Evolutionary conservation across 768 basidiomycete genomes (phyloP), one percentile per base, ranked within the genome.

Genomic region (Solioccasus polychromus): DNA sequence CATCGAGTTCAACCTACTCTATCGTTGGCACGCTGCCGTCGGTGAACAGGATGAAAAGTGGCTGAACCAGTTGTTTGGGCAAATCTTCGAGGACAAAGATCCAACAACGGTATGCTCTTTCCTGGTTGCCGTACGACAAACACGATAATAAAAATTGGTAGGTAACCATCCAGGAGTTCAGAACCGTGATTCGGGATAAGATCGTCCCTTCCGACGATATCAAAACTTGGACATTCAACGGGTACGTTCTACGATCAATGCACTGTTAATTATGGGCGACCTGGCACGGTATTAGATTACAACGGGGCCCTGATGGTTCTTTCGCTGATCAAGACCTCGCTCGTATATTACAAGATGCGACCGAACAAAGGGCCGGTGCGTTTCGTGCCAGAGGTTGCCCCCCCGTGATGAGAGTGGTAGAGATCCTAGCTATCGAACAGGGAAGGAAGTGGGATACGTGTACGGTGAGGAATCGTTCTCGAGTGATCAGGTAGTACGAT

Each of bases 351-450:
- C 80, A 82, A 35, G 63, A 78, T 50, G 79, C 84, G 7, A 88
- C 82, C 1, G 75, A 77, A 32, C 64, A 64, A 23, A 67, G 72
- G 9, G 84, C 86, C 0, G 75, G 76, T 20, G 78, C 85, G 1
- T 90, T 79, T 67, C 71, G 74, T 44, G 86, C 87, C 6, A 73
- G 82, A n/a, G 81, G 83, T 8, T 83, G 75, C 39, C 88, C 87
- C 0, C 74, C 77, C 41, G 77, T 72, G 20, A 69, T 89, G 57
- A 79, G 78, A 24, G 68, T 83, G 24, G 72, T 90, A 14, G 88
- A 91, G 58, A 68, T 88, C 5, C 66, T 89, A 60, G 77, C 77
- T 2, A 88, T 90, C 14, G 68, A 80, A 51, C 82, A 84, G 59
- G 74, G 77, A 24, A 70, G 88, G 49, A 68, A 57, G 17, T 89